Base-by-base conservation (phyloP, 345 rosid species). In the Eucalyptus microcorys region DNA sequence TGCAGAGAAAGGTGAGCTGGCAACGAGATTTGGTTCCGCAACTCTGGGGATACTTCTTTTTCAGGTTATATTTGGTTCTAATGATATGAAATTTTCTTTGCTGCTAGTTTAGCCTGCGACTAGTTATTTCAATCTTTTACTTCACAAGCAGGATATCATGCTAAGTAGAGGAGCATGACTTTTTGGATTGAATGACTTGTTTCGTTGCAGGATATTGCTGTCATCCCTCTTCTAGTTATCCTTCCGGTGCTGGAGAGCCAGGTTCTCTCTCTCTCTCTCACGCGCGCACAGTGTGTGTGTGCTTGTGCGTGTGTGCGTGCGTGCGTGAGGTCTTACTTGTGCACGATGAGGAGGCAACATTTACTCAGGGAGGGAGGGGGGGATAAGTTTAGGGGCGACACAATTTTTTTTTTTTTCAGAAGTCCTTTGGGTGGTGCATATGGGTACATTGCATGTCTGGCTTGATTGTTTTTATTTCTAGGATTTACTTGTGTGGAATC, bases 1-100 rank as follows among this genome's bases (percentile, higher is more conserved):
- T 92, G 99, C 99, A 94, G 99, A 97, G 94, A 96, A 93, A 89
- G 99, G 99, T 90, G 99, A 97, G 95, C 98, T 97, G 68, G 98
- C 99, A 48, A 97, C 99, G 88, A 95, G 98, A 92, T 94, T 96
- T 93, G 99, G 99, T 89, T 97, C 99, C 22, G 99, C 99, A 90
- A 96, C 99, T 89, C 92, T 97, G 89, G 99, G 99, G 86, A 95
- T 97, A 91, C 99, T 97, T 93, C 99, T 97, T 87, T 91, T 97
- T 88, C 99, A 97, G 99, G 99, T 97, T 89, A 43, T 86, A 89
- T 86, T 86, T 87, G 24, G 71, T 87, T 49, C 90, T 86, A n/a
- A 86, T 86, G 45, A 45, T 86, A 86, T 50, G 53, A 49, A 42
- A 47, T n/a, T 85, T 86, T 86, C 87, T 86, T 53, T 49, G 64